These are phyloP conservation scores for Malus hybrid DNA, from an alignment of 331 rosid genomes.

Conservation along the genomic window DNA sequence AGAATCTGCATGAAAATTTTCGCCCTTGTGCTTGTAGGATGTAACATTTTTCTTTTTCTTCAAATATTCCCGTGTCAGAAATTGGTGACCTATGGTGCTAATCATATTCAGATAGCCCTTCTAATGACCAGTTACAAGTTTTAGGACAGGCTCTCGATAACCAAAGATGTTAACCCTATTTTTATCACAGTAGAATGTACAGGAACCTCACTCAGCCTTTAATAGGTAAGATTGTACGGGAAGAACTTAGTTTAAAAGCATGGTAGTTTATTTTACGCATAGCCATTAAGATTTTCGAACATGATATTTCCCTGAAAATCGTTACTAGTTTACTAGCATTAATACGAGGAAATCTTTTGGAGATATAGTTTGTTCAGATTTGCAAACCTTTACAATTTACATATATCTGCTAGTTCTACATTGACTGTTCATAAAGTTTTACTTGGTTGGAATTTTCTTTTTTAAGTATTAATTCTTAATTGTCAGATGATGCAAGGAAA, in stretches of 20 bases:
- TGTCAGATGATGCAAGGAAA: constrained; percentile 98
- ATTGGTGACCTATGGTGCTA: neutral
- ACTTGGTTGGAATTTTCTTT: neutral
- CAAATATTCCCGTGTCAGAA: neutral
- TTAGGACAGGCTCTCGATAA: neutral
- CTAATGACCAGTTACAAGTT: neutral
- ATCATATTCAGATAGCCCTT: neutral
- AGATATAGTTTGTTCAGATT: neutral
- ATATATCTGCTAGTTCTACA: neutral
- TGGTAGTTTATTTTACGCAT: neutral
- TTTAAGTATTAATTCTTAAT: constrained; percentile 1
- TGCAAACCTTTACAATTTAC: neutral
- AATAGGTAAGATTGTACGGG: neutral
- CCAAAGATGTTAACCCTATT: neutral
- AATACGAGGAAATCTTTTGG: neutral
- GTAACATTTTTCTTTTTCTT: neutral
- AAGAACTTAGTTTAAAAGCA: neutral
- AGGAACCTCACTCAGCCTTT: neutral
- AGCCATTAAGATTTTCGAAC: neutral
- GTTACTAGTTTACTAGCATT: neutral
- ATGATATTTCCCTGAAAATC: neutral
- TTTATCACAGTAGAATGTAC: neutral
- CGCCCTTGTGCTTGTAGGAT: neutral
- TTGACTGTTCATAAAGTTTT: neutral
- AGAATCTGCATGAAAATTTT: neutral